Percentiles rank a stretch among this genome's conserved stretches.
Evolutionary conservation across 768 basidiomycete genomes (phyloP).

Genomic region (Termitomyces sp.): DNA sequence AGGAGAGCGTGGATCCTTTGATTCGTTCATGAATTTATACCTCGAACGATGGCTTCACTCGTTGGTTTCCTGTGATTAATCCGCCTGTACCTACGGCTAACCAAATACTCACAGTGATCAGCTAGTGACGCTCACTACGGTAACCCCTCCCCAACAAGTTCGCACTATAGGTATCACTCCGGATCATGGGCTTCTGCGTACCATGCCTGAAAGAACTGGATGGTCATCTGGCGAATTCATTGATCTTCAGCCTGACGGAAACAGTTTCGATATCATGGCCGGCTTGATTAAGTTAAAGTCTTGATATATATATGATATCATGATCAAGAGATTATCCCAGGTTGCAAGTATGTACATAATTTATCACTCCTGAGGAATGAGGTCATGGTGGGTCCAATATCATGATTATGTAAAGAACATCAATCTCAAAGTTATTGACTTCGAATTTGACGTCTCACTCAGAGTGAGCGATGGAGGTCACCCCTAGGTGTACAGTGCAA

Average conservation of each 20-base stretch:
- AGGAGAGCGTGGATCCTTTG: conserved; percentile 63
- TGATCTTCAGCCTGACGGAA: conserved; percentile 95
- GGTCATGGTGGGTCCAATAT: too few relatives aligned
- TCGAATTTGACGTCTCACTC: background rate
- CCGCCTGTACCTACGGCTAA: background rate
- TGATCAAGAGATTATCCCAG: too few relatives aligned
- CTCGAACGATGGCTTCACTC: conserved; percentile 86
- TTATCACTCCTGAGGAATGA: too few relatives aligned
- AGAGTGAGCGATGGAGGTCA: background rate
- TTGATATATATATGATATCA: conserved; percentile 20
- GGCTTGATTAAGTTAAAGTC: conserved; percentile 69
- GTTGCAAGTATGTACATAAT: too few relatives aligned
- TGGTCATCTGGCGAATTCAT: conserved; percentile 49
- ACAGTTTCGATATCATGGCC: conserved; percentile 93
- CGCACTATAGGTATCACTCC: conserved; percentile 83
- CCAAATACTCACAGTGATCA: conserved; percentile 57
- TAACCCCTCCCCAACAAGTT: conserved; percentile 62
- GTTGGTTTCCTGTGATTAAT: conserved; percentile 48
- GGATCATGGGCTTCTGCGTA: conserved; percentile 85
- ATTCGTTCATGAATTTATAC: conserved; percentile 78
- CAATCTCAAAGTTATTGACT: background rate
- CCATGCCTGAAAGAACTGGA: conserved; percentile 54
- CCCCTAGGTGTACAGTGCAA: background rate
- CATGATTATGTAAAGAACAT: background rate
- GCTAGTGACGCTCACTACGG: conserved; percentile 77